Conservation (phyloP, 148 eudicot genomes). For the Heliamphora exappendiculata region DNA sequence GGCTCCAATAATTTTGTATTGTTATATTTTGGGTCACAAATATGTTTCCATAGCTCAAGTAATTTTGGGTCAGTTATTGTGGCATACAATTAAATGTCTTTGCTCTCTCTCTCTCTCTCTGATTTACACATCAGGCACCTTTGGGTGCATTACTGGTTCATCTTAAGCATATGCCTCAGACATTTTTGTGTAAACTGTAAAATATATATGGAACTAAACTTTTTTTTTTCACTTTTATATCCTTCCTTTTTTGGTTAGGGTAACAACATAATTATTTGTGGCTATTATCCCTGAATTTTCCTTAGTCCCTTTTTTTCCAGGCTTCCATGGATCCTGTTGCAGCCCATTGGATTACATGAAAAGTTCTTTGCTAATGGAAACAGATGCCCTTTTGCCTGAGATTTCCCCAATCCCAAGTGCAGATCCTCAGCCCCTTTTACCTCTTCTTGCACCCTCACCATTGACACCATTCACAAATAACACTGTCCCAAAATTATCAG, state of each 20-base stretch:
- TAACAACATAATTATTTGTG: not conserved
- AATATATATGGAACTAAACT: not conserved
- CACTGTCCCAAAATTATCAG: slow-evolving; percentile 82
- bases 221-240: not conserved
- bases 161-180: not conserved
- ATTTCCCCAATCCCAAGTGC: slow-evolving; percentile 69
- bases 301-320: slow-evolving; percentile 41
- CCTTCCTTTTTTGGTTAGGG: not conserved
- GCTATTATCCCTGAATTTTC: not conserved
- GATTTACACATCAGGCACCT: not conserved
- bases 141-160: not conserved
- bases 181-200: slow-evolving; percentile 2
- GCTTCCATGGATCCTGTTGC: slow-evolving; percentile 28
- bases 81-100: no score
- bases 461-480: slow-evolving; percentile 82
- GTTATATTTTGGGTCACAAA: not conserved
- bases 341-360: slow-evolving; percentile 20
- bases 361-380: slow-evolving; percentile 21
- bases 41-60: not conserved
- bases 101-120: not conserved
- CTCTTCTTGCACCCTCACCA: slow-evolving; percentile 86
- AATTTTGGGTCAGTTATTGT: not conserved
- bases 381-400: no score
- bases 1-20: no score
- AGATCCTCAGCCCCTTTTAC: slow-evolving; percentile 76